Conservation (phyloP, 768 basidiomycete genomes). For the Strobilomyces echinocephalus region DNA sequence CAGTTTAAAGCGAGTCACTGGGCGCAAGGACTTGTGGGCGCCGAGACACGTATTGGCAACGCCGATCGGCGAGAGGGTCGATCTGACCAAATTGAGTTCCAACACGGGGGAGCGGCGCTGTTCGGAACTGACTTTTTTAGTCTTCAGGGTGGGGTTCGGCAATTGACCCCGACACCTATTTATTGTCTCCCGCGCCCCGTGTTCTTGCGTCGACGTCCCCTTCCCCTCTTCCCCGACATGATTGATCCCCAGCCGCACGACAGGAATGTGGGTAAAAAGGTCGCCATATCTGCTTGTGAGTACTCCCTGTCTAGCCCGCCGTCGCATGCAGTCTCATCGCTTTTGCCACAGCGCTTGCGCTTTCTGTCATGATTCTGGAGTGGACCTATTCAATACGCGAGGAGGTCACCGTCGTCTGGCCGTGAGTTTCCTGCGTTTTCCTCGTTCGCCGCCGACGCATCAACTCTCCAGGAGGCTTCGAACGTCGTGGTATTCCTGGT, state of each 20-base stretch:
- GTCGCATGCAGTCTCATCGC: background rate
- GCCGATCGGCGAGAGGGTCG: conserved; percentile 1
- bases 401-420: conserved; percentile 18
- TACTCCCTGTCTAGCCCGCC: background rate
- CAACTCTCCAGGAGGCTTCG: conserved; percentile 4
- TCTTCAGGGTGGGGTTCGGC: background rate
- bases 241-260: background rate
- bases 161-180: background rate
- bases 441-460: background rate
- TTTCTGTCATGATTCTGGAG: conserved; percentile 17
- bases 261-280: background rate
- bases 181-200: background rate
- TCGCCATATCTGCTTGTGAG: conserved; percentile 16
- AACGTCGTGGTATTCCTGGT: conserved; percentile 3
- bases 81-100: background rate
- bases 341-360: background rate
- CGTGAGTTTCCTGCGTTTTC: conserved; percentile 10
- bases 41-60: conserved; percentile 2
- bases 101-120: background rate
- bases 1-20: too few species aligned
- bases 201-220: background rate
- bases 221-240: background rate
- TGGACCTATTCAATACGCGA: conserved; percentile 9
- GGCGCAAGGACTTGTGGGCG: background rate
- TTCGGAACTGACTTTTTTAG: background rate